These are phyloP conservation scores for Aechmea fasciata DNA, from an alignment of 176 grass and related monocot genomes.

Conservation along the genomic window DNA sequence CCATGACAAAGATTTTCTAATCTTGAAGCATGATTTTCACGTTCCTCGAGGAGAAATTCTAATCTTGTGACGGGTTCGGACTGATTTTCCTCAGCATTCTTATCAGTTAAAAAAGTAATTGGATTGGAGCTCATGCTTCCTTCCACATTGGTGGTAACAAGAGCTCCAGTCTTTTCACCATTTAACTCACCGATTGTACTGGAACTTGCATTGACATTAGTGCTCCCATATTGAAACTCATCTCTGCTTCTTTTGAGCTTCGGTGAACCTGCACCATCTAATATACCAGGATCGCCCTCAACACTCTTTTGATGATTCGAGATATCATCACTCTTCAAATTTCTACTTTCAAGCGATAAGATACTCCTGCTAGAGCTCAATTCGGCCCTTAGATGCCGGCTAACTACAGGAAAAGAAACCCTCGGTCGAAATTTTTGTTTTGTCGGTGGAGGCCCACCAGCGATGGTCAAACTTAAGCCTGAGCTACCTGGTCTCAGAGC, in stretches of 20 bases:
- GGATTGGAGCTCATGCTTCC: not conserved
- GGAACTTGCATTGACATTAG: not conserved
- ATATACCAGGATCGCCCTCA: constrained; percentile 10
- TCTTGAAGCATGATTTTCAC: not conserved
- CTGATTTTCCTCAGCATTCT: constrained; percentile 2
- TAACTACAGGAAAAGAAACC: constrained; percentile 82
- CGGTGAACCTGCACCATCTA: constrained; percentile 24
- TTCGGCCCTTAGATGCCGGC: constrained; percentile 66
- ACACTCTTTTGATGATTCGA: not conserved
- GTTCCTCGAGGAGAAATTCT: not conserved
- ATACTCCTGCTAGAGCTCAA: constrained; percentile 24
- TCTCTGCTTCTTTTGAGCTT: constrained; percentile 75
- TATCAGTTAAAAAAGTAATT: constrained; percentile 5
- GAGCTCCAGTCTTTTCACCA: constrained; percentile 2
- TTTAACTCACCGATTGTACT: not conserved
- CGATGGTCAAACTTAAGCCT: constrained; percentile 80
- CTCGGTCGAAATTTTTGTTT: constrained; percentile 77
- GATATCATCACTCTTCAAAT: constrained; percentile 3
- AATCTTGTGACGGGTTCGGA: not conserved
- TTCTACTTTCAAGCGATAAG: constrained; percentile 27
- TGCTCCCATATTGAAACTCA: constrained; percentile 24
- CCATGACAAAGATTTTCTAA: not conserved
- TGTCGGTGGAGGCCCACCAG: constrained; percentile 72
- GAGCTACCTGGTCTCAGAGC: constrained; percentile 34
- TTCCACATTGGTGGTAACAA: constrained; percentile 5